Percentiles rank a stretch among this genome's conserved stretches.
Conservation (phyloP, 2,329 filamentous ascomycete genomes). For the Fusarium mundagurra region DNA sequence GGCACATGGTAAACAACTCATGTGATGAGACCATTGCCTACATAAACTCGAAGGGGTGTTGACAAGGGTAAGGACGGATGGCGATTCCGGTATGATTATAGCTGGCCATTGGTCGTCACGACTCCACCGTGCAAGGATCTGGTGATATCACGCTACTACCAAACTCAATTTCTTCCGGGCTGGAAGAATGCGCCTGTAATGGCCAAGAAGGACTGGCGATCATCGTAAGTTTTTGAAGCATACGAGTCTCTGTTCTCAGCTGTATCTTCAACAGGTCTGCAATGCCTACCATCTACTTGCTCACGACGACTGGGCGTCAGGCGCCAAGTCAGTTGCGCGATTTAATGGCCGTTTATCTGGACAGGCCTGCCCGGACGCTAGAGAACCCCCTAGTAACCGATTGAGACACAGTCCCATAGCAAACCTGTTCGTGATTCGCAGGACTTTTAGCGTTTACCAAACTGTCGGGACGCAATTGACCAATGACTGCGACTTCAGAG, state of each 20-base stretch:
- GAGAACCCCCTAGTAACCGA: accelerated
- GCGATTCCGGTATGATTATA: not conserved
- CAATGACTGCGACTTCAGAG: not conserved
- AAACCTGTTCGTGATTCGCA: not conserved
- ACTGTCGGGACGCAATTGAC: not conserved
- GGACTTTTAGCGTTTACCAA: not conserved
- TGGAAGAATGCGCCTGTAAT: not conserved
- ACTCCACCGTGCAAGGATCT: not conserved
- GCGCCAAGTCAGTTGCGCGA: not conserved
- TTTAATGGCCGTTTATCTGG: not conserved
- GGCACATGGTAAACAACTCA: not conserved
- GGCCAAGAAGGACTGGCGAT: accelerated
- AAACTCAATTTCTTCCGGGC: accelerated
- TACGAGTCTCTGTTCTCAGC: accelerated
- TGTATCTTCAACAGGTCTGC: accelerated
- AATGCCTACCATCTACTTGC: not conserved
- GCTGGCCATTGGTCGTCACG: not conserved
- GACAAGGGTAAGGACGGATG: not conserved
- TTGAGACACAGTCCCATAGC: accelerated
- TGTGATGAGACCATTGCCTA: not conserved
- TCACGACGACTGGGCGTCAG: accelerated
- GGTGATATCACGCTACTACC: not conserved
- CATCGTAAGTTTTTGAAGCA: not conserved
- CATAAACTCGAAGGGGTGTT: accelerated
- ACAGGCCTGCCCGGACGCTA: not conserved